Evolutionary conservation across 257 asterid genomes (phyloP).

Genomic region (Gynochthodes officinalis): DNA sequence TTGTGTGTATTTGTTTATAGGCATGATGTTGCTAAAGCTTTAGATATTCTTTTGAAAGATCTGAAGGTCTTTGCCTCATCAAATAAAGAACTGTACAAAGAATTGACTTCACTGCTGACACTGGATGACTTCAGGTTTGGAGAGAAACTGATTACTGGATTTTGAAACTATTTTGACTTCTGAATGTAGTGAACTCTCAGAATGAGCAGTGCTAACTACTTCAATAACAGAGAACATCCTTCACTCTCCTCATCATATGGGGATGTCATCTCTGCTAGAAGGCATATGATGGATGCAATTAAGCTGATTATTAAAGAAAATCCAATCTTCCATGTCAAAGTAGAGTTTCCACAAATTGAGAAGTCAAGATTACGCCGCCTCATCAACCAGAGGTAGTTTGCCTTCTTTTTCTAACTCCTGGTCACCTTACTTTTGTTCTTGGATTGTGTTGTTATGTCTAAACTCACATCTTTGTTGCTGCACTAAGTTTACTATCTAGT

Average conservation of each 20-base stretch:
- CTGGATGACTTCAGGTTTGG: conserved; percentile 65
- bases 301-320: conserved; percentile 46
- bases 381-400: conserved; percentile 65
- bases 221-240: conserved; percentile 45
- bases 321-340: conserved; percentile 53
- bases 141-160: conserved; percentile 5
- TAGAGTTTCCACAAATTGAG: conserved; percentile 43
- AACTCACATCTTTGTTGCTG: not conserved
- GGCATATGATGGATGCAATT: conserved; percentile 39
- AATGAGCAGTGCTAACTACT: not conserved
- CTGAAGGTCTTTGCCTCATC: conserved; percentile 54
- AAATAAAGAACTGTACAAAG: conserved; percentile 52
- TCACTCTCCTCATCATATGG: conserved; percentile 47
- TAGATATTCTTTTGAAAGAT: conserved; percentile 64
- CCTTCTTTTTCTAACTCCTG: not conserved
- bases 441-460: not conserved
- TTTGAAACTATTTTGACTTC: not conserved
- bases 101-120: conserved; percentile 57
- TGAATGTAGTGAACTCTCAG: conserved; percentile 2
- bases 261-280: conserved; percentile 52
- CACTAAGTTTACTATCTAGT: not conserved
- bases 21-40: conserved; percentile 45
- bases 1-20: conserved; percentile 26
- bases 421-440: not conserved
- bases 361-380: conserved; percentile 70